Conservation (phyloP, 1,284 basidiomycete genomes). For the Mycosarcoma mackinlayi region DNA sequence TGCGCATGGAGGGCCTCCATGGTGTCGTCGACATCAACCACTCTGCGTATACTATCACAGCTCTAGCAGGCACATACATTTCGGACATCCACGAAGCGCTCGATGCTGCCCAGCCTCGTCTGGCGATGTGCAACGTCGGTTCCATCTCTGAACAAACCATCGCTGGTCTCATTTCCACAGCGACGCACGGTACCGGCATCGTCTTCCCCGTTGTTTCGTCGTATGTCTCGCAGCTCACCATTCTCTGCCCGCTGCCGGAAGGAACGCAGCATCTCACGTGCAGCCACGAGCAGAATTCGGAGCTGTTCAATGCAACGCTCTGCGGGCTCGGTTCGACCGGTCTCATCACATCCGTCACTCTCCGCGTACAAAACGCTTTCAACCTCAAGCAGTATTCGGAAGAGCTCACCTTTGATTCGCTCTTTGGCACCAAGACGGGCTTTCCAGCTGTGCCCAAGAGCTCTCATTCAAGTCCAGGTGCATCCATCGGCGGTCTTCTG, state of each 20-base stretch:
- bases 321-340: conserved; percentile 95
- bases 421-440: conserved; percentile 70
- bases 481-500: conserved; percentile 49
- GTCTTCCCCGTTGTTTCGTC: conserved; percentile 84
- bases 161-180: conserved; percentile 92
- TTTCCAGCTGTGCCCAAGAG: conserved; percentile 23
- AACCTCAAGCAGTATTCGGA: conserved; percentile 82
- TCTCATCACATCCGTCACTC: conserved; percentile 81
- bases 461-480: conserved; percentile 23
- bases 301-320: conserved; percentile 89
- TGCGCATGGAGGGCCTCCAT: conserved; percentile 63
- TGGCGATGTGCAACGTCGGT: conserved; percentile 92
- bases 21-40: conserved; percentile 55
- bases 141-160: conserved; percentile 97
- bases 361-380: conserved; percentile 85
- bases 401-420: conserved; percentile 75
- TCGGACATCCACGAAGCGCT: conserved; percentile 71
- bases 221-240: conserved; percentile 79
- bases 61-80: conserved; percentile 67
- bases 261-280: conserved; percentile 78
- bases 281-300: conserved; percentile 75
- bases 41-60: conserved; percentile 38
- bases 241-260: conserved; percentile 71
- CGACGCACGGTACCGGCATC: conserved; percentile 91
- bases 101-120: conserved; percentile 72